Evolutionary conservation across 2,329 filamentous ascomycete genomes (phyloP).

Genomic region (Teratosphaeria zuluensis): DNA sequence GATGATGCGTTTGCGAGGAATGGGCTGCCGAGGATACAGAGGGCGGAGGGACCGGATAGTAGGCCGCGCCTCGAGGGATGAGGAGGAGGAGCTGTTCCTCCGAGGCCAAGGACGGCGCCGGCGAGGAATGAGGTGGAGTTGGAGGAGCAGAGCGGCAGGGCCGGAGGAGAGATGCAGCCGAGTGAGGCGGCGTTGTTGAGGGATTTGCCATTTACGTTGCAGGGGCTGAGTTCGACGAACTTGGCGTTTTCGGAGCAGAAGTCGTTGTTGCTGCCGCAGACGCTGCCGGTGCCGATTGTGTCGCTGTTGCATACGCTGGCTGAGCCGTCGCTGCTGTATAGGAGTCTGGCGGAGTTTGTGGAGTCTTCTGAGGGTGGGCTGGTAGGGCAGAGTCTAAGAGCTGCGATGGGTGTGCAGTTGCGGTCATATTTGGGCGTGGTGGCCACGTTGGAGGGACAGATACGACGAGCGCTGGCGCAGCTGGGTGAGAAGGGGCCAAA

Average conservation of each 20-base stretch:
- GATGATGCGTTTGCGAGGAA: conserved; percentile 40
- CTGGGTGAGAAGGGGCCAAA: conserved; percentile 60
- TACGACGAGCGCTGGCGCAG: conserved; percentile 67
- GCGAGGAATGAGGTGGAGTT: not conserved
- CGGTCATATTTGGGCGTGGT: conserved; percentile 84
- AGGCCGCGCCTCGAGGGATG: conserved; percentile 15
- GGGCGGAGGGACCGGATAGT: conserved; percentile 14
- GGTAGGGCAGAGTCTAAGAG: conserved; percentile 83
- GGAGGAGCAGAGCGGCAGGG: conserved; percentile 1
- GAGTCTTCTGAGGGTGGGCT: conserved; percentile 72
- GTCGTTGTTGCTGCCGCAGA: conserved; percentile 64
- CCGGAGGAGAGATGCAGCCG: conserved; percentile 7
- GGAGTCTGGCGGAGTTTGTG: conserved; percentile 68
- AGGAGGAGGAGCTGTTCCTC: conserved; percentile 1
- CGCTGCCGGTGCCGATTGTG: conserved; percentile 72
- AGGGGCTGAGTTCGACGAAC: conserved; percentile 81
- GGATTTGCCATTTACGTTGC: conserved; percentile 84
- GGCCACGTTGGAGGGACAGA: conserved; percentile 85
- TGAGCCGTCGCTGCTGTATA: conserved; percentile 88
- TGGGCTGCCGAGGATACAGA: conserved; percentile 32
- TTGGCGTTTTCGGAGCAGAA: conserved; percentile 63
- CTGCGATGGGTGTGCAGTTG: conserved; percentile 75
- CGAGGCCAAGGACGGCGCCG: not conserved
- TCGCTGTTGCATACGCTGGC: conserved; percentile 82
- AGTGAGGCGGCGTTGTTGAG: conserved; percentile 39